phyloP scores from a whole-genome alignment of 2,329 filamentous ascomycete species.

The Diaporthe sp. region DNA sequence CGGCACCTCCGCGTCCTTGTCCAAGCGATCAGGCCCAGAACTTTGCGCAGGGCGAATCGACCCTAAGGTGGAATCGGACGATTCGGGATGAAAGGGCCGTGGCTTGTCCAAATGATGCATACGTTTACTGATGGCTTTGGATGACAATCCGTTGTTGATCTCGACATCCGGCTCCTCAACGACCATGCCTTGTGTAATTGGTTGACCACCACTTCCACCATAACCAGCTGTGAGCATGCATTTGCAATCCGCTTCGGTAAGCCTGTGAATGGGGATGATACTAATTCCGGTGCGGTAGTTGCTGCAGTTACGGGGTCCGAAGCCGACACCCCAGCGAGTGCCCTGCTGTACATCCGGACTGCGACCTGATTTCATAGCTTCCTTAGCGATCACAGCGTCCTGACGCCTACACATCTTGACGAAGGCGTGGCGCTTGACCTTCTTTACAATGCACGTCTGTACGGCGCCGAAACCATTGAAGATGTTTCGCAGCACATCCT shows the following conservation, averaged over 20 bases:
- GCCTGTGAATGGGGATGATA: slow-evolving; percentile 88
- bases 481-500: slow-evolving; percentile 82
- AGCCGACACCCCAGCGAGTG: slow-evolving; percentile 98
- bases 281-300: slow-evolving; percentile 94
- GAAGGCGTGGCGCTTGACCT: slow-evolving; percentile 98
- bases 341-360: slow-evolving; percentile 78
- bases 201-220: slow-evolving; percentile 87
- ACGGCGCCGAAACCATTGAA: slow-evolving; percentile 88
- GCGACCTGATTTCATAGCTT: slow-evolving; percentile 85
- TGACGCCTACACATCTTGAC: slow-evolving; percentile 96
- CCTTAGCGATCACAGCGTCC: slow-evolving; percentile 85
- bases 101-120: slow-evolving; percentile 76
- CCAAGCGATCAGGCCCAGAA: too few species aligned
- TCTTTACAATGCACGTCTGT: too few species aligned
- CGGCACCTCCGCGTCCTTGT: too few species aligned
- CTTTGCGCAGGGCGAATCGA: too few species aligned
- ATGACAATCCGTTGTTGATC: slow-evolving; percentile 96
- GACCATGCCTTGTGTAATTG: slow-evolving; percentile 84
- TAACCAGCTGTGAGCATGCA: slow-evolving; percentile 96
- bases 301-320: slow-evolving; percentile 95
- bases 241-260: slow-evolving; percentile 96
- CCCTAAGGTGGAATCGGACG: too few species aligned
- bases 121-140: slow-evolving; percentile 81
- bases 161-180: slow-evolving; percentile 99
- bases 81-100: too few species aligned